Conservation (phyloP, 2,329 filamentous ascomycete species). For the Ascochyta rabiei region DNA sequence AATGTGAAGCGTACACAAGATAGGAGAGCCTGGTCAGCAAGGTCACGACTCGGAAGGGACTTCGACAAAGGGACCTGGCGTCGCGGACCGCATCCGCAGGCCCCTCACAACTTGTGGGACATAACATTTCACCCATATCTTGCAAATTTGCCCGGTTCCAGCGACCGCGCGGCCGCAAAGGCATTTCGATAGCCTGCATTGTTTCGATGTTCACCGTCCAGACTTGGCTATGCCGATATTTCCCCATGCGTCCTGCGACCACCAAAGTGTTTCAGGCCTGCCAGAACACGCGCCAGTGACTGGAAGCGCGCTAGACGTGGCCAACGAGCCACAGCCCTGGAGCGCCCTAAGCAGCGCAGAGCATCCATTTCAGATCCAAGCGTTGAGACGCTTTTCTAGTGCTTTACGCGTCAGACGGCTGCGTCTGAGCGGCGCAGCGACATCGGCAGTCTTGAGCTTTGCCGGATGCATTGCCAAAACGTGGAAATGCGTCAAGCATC, state of each 20-base stretch:
- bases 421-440: neutral
- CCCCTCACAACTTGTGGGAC: neutral
- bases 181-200: neutral
- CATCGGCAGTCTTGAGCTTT: neutral
- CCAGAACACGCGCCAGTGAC: conserved; percentile 3
- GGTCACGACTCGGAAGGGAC: neutral
- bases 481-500: neutral
- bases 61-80: neutral
- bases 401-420: conserved; percentile 7
- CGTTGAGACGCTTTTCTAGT: conserved; percentile 9
- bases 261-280: conserved; percentile 2
- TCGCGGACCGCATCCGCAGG: conserved; percentile 4
- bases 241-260: neutral
- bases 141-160: neutral
- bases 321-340: neutral
- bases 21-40: neutral
- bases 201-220: neutral
- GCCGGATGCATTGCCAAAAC: neutral
- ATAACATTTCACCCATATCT: neutral
- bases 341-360: neutral
- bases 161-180: conserved; percentile 1
- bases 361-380: neutral
- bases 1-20: conserved; percentile 3
- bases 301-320: neutral
- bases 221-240: neutral